Percentiles rank a stretch among this genome's conserved stretches.
These are phyloP conservation scores for Linanthus parryae DNA, from an alignment of 148 eudicot genomes.

Conservation along the genomic window DNA sequence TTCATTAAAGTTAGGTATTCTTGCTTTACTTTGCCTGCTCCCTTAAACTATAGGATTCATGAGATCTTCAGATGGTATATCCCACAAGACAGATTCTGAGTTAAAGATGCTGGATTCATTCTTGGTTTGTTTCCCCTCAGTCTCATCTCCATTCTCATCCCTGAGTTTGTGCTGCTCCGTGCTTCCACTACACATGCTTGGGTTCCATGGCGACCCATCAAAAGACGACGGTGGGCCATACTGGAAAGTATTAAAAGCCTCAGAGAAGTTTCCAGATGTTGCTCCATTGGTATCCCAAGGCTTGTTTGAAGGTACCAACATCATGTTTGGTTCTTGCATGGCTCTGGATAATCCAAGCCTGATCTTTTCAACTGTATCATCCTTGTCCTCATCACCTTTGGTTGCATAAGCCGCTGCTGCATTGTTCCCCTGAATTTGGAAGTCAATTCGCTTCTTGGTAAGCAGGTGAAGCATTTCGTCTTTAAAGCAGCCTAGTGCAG, in stretches of 20 bases:
- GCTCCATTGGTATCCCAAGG: conserved; percentile 51
- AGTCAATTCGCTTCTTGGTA: conserved; percentile 66
- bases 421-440: conserved; percentile 54
- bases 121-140: conserved; percentile 41
- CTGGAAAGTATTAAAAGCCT: conserved; percentile 32
- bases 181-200: conserved; percentile 51
- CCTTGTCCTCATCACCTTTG: conserved; percentile 36
- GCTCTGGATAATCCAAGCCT: conserved; percentile 71
- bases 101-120: conserved; percentile 40
- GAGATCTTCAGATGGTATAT: conserved; percentile 72
- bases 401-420: conserved; percentile 12
- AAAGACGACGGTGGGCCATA: conserved; percentile 37
- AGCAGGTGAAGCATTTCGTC: conserved; percentile 97
- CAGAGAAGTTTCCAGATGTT: conserved; percentile 20
- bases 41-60: conserved; percentile 50
- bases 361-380: conserved; percentile 62
- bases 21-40: not conserved
- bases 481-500: conserved; percentile 93
- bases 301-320: conserved; percentile 36
- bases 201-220: conserved; percentile 62
- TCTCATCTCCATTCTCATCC: conserved; percentile 46
- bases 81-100: conserved; percentile 79
- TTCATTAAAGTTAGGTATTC: conserved; percentile 6
- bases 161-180: conserved; percentile 45
- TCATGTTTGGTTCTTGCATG: conserved; percentile 55